Evolutionary conservation across 2,329 filamentous ascomycete genomes (phyloP).

Genomic region (Phialemonium atrogriseum): DNA sequence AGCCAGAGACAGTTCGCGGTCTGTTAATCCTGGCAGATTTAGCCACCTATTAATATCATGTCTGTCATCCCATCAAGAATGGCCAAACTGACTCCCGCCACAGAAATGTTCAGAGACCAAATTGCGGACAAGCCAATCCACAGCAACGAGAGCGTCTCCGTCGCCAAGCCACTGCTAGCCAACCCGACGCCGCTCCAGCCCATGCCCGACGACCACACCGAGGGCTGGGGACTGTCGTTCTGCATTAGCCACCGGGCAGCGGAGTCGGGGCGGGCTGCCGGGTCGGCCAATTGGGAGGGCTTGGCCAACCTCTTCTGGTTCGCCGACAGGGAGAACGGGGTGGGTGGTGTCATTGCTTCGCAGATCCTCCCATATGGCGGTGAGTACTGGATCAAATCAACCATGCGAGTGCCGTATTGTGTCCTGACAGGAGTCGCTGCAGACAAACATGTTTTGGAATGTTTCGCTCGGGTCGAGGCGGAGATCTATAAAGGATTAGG

Average conservation of each 20-base stretch:
- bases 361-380: conserved; percentile 41
- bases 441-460: conserved; percentile 24
- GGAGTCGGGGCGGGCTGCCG: conserved; percentile 39
- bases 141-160: conserved; percentile 29
- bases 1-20: conserved; percentile 46
- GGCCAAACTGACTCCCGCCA: no score
- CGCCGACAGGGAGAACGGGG: conserved; percentile 46
- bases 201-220: conserved; percentile 32
- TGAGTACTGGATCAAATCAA: no score
- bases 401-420: no score
- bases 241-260: conserved; percentile 36
- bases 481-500: conserved; percentile 19
- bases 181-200: conserved; percentile 37
- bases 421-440: no score
- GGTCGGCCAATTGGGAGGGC: conserved; percentile 46
- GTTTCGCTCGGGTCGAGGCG: conserved; percentile 26
- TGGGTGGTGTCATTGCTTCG: conserved; percentile 37
- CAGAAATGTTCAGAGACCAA: conserved; percentile 55
- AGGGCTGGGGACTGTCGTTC: conserved; percentile 53
- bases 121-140: conserved; percentile 43
- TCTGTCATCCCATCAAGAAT: no score
- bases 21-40: no score
- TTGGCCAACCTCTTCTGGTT: conserved; percentile 51
- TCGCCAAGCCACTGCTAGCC: conserved; percentile 34
- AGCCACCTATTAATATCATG: no score